Evolutionary conservation across 345 rosid species (phyloP), one percentile per base, ranked within the genome.

Genomic region (Dovyalis caffra): DNA sequence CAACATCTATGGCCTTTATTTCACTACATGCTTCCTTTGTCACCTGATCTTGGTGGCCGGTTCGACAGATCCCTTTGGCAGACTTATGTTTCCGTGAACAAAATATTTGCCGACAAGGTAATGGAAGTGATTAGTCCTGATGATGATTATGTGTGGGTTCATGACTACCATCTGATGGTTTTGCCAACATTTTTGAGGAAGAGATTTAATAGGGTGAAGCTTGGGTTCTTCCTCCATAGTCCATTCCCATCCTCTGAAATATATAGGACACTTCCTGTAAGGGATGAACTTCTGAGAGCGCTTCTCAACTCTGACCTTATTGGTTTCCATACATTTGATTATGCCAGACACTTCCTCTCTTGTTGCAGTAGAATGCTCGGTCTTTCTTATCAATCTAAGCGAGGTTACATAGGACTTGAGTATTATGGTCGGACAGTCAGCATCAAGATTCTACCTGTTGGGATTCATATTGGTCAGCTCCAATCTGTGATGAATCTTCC

Each of bases 291-390:
- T 77, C 81, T 94, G 20, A 86, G 97, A 8, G 97, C 96, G 6
- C 91, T 94, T 69, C 87, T 94, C 51, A 94, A 94, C 40, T 85
- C 97, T 0, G 98, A 94, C 66, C 86, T 94, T 31, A 89, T 94
- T 16, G 98, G 98, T 1, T 94, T 94, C 84, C 98, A 94, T 76
- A 92, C 97, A 43, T 94, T 94, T 81, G 98, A 94, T 80, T 94
- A 94, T 64, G 98, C 98, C 35, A 89, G 98, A 71, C 98, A 94
- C 72, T 94, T 94, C 83, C 87, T 94, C 35, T 94, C 98, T 6
- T 94, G 98, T 70, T 94, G 98, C 68, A 94, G 97, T 69, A 81
- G 97, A 79, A 94, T 94, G 98, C 98, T 94, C 18, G 98, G 98
- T 16, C 83, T 94, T 68, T 86, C 94, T 28, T 92, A 94, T 77